Percentiles rank a stretch among this genome's conserved stretches.
phyloP scores from a whole-genome alignment of 208 protist genomes.

The Crithidia fasciculata region DNA sequence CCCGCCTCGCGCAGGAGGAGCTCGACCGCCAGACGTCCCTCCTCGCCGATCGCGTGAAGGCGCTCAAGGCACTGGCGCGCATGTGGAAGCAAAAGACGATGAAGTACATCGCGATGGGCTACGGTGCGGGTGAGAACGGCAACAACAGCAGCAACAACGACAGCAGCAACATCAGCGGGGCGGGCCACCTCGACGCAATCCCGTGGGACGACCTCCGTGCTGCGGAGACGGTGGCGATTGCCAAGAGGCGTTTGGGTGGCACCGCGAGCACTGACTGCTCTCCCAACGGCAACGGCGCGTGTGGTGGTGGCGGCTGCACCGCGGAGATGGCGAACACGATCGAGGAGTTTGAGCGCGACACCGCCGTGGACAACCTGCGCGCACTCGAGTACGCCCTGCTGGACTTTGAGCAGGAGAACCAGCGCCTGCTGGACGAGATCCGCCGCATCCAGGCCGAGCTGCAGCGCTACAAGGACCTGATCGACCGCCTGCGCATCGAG shows the following conservation, averaged over 20 bases:
- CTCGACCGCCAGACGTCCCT: conserved; percentile 38
- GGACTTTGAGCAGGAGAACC: conserved; percentile 69
- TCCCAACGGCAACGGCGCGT: background rate
- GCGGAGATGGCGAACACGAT: conserved; percentile 29
- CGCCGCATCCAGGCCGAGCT: conserved; percentile 42
- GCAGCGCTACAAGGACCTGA: conserved; percentile 49
- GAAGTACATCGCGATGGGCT: conserved; percentile 66
- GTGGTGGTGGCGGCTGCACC: conserved; percentile 12
- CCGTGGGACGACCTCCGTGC: conserved; percentile 58
- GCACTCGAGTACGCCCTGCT: conserved; percentile 58
- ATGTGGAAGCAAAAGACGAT: conserved; percentile 83
- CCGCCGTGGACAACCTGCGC: conserved; percentile 54
- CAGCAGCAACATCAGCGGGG: background rate
- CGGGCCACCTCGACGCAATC: conserved; percentile 33
- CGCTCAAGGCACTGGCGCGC: conserved; percentile 43
- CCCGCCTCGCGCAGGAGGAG: conserved; percentile 56
- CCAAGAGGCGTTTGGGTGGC: conserved; percentile 47
- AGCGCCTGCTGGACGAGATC: conserved; percentile 52
- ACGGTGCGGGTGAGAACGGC: conserved; percentile 23
- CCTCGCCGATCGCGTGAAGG: conserved; percentile 45
- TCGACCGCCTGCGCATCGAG: conserved; percentile 56
- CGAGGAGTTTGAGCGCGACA: conserved; percentile 65
- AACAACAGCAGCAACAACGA: too few species aligned
- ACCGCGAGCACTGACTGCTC: conserved; percentile 2
- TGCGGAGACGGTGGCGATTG: conserved; percentile 47